These are phyloP conservation scores for Phytophthora cryptogea DNA, from an alignment of 352 stramenopile species.

Conservation along the genomic window DNA sequence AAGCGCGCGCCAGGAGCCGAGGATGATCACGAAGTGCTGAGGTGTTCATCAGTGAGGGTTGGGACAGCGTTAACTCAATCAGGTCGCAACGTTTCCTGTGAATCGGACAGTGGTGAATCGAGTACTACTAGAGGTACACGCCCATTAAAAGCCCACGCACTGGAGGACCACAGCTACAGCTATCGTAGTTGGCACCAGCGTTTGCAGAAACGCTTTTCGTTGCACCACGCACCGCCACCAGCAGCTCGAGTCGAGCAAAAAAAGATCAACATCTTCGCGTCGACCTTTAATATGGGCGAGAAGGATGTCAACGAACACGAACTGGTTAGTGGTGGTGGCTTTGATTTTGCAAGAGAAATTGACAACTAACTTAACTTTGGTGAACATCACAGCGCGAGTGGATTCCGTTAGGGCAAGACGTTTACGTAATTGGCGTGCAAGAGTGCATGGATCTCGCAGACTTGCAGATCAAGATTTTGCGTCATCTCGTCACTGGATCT, in stretches of 20 bases:
- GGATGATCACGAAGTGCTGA: slow-evolving; percentile 29
- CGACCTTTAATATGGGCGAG: slow-evolving; percentile 90
- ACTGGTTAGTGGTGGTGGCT: slow-evolving; percentile 29
- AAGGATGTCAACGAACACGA: slow-evolving; percentile 61
- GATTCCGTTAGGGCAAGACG: slow-evolving; percentile 85
- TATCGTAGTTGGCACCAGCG: slow-evolving; percentile 40
- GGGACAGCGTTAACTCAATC: slow-evolving; percentile 25
- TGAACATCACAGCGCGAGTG: slow-evolving; percentile 48
- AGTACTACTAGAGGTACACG: slow-evolving; percentile 13
- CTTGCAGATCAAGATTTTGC: slow-evolving; percentile 66
- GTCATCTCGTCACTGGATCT: slow-evolving; percentile 58
- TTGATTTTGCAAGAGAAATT: background rate
- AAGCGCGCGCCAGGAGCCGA: slow-evolving; percentile 26
- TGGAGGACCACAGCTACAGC: slow-evolving; percentile 18
- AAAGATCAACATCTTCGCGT: slow-evolving; percentile 73
- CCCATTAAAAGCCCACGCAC: slow-evolving; percentile 11
- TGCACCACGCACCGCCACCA: slow-evolving; percentile 22
- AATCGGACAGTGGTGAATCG: slow-evolving; percentile 33
- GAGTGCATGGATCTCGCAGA: slow-evolving; percentile 89
- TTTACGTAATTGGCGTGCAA: slow-evolving; percentile 92
- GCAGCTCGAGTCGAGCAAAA: slow-evolving; percentile 26
- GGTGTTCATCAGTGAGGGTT: slow-evolving; percentile 17
- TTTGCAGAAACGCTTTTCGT: slow-evolving; percentile 38
- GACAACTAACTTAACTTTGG: slow-evolving; percentile 12
- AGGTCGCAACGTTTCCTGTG: slow-evolving; percentile 26